Evolutionary conservation across 2,329 filamentous ascomycete species (phyloP), one percentile per base, ranked within the genome.

Genomic region (Cladosporium sp.): DNA sequence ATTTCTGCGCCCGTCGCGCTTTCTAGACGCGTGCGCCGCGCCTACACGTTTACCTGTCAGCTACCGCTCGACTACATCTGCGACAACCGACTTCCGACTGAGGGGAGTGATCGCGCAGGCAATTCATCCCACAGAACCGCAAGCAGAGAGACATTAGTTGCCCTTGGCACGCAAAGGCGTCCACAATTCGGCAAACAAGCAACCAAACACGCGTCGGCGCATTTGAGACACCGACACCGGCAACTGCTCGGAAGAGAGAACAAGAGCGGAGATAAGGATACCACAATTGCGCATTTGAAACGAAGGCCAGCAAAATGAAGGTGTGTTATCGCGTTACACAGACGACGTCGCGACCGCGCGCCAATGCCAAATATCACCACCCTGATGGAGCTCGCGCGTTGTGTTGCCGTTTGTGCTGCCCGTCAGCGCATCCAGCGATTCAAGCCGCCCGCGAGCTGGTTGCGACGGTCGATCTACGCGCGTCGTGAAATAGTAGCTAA

Each of bases 1-100:
- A 40, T 46, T 35, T 22, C 51, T 48, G 45, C 44, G 32, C 40
- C 44, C 18, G 45, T 53, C 52, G 54, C 59, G 63, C 59, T 59
- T 66, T 56, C 64, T 67, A 66, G 65, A 59, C 64, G 63, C 64
- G 56, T 57, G 42, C 43, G 46, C 33, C 63, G 34, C 42, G 48
- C 43, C 48, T 50, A 43, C 42, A 40, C 31, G 48, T 50, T 43
- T 43, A 50, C 43, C 48, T 33, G 48, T 50, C 48, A 43, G 48
- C 48, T 43, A 50, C 40, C 40, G 48, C 48, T 50, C 34, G 48
- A 50, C 48, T 43, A 28, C 40, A 9, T 58, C 56, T 54, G 59
- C 59, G 60, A 63, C 61, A 46, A 57, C 60, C 65, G 64, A 63
- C 65, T 64, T 61, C 62, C 65, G 64, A 63, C 53, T 52, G 65